Evolutionary conservation across 768 basidiomycete genomes (phyloP).

Genomic region (Trametes cingulata): DNA sequence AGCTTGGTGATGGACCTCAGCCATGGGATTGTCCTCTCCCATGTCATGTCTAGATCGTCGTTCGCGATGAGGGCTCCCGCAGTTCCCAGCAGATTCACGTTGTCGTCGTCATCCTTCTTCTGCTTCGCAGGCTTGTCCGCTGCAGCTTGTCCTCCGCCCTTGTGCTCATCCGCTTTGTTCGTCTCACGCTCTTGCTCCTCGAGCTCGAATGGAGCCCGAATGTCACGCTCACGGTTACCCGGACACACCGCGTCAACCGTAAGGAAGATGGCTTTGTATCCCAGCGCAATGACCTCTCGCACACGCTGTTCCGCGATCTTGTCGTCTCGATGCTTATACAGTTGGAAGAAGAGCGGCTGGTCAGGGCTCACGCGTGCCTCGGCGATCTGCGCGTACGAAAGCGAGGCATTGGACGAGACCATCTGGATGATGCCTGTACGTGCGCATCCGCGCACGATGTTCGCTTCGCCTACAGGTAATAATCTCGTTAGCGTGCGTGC

Average conservation of each 20-base stretch:
- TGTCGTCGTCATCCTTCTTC: conserved; percentile 36
- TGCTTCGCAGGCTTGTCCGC: conserved; percentile 30
- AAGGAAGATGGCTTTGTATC: conserved; percentile 87
- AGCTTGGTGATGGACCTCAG: conserved; percentile 65
- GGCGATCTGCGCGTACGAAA: conserved; percentile 65
- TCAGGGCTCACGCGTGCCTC: conserved; percentile 49
- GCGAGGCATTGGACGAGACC: conserved; percentile 77
- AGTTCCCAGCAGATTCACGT: conserved; percentile 52
- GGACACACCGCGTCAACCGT: conserved; percentile 89
- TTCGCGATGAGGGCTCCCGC: conserved; percentile 66
- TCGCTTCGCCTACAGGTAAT: conserved; percentile 64
- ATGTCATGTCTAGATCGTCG: conserved; percentile 77
- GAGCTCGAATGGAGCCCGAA: conserved; percentile 55
- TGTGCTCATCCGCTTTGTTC: conserved; percentile 15
- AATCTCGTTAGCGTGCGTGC: neutral
- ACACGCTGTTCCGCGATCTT: conserved; percentile 67
- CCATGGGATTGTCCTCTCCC: conserved; percentile 84
- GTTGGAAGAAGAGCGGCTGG: conserved; percentile 76
- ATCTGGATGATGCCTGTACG: conserved; percentile 77
- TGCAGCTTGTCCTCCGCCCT: conserved; percentile 23
- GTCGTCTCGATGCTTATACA: conserved; percentile 82
- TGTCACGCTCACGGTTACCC: conserved; percentile 79
- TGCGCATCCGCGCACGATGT: conserved; percentile 72
- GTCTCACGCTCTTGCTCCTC: conserved; percentile 43
- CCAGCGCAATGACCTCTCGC: conserved; percentile 65